Evolutionary conservation across 495 filamentous ascomycete species (phyloP).

Genomic region (Xylaria palmicola): DNA sequence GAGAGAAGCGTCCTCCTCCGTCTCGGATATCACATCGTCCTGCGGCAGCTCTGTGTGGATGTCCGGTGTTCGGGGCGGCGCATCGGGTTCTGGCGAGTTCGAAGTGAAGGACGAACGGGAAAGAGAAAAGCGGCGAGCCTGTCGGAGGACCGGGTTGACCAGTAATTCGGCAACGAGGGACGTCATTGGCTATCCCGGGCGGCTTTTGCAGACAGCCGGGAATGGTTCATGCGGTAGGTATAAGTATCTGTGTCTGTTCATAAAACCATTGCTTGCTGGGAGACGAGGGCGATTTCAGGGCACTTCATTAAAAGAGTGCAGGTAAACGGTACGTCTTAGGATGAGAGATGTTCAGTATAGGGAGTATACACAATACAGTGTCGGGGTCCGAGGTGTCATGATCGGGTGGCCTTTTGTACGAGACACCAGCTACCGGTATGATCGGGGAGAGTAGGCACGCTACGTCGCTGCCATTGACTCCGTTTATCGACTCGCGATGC

Average conservation of each 20-base stretch:
- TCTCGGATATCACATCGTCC: conserved; percentile 32
- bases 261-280: conserved; percentile 2
- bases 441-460: not conserved
- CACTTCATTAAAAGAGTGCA: not conserved
- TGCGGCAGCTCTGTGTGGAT: conserved; percentile 16
- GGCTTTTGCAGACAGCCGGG: not conserved
- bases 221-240: not conserved
- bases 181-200: conserved; percentile 57
- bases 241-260: conserved; percentile 2
- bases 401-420: not conserved
- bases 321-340: not conserved
- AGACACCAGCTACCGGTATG: not conserved
- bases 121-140: conserved; percentile 68
- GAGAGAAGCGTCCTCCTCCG: conserved; percentile 26
- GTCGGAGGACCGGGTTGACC: conserved; percentile 73
- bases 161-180: conserved; percentile 71
- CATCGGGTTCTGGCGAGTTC: conserved; percentile 29
- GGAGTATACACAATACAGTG: not conserved
- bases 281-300: not conserved
- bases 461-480: no score
- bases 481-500: not conserved
- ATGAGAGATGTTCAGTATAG: conserved; percentile 2
- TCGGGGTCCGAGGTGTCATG: no score
- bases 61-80: conserved; percentile 11
- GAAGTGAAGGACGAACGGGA: conserved; percentile 36